A percentile compares a stretch with the other conserved stretches of the same genome.
These are phyloP conservation scores for Tricholoma saponaceum DNA, from an alignment of 768 basidiomycete genomes.

Conservation along the genomic window DNA sequence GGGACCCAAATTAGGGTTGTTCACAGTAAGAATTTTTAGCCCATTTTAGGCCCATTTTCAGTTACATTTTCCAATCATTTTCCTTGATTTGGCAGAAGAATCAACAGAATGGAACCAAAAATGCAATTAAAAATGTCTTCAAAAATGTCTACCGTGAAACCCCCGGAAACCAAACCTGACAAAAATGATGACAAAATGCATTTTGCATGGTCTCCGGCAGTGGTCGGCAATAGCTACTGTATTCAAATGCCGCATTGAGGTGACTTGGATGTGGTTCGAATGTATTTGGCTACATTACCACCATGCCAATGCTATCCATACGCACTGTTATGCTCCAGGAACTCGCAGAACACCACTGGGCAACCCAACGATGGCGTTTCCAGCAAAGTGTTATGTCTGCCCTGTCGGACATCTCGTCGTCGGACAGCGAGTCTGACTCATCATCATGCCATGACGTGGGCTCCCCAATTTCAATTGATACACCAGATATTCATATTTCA, in stretches of 20 bases:
- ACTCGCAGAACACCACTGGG: no score
- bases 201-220: not conserved
- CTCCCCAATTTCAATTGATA: slow-evolving; percentile 1
- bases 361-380: not conserved
- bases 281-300: not conserved
- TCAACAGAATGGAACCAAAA: no score
- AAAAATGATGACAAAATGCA: no score
- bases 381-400: not conserved
- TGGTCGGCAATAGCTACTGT: not conserved
- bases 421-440: not conserved
- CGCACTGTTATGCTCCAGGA: no score
- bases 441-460: not conserved
- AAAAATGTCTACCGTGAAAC: no score
- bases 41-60: no score
- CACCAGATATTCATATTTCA: not conserved
- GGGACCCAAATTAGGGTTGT: no score
- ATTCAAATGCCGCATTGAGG: not conserved
- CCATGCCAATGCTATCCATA: not conserved
- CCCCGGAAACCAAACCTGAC: no score
- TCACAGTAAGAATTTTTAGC: no score
- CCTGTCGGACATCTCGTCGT: not conserved
- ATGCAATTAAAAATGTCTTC: no score
- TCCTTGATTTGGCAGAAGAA: no score
- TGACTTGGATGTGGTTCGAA: not conserved
- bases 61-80: no score